Base-by-base conservation (phyloP, 2,329 filamentous ascomycete species). In the Beauveria asiatica region DNA sequence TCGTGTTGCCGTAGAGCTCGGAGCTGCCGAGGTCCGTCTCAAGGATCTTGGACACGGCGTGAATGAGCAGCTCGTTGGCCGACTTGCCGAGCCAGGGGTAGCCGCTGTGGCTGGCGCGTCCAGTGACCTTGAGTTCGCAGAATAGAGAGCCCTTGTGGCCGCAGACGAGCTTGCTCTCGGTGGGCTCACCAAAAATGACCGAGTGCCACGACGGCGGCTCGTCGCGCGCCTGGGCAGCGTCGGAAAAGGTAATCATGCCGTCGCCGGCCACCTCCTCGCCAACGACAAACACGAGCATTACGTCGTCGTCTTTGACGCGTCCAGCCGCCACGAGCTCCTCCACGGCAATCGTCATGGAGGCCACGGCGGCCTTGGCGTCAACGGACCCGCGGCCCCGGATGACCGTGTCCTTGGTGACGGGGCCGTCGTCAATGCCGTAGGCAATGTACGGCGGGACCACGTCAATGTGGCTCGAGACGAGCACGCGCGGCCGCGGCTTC, bases 111-210 rank as follows among this genome's bases (percentile, higher is more conserved):
- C 89, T 91, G 0, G 81, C 90, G 63, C 86, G 87, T 33, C 93
- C 93, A 37, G 80, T 81, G 0, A 89, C 89, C 16, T 77, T 76
- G 62, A 97, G 68, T 2, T 79, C 76, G 68, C 92, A 87, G 49
- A 81, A 81, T 4, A 92, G 71, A 60, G 86, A 88, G 45, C 94
- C 93, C 76, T 99, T 97, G 79, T 97, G 93, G 2, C 93, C 94
- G 59, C 89, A 87, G 0, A 91, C 92, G 21, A 97, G 86, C 72
- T 89, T 90, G 65, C 87, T 83, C 68, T 96, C 91, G 0, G 94
- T 99, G 0, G 93, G 93, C 72, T 99, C 94, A 45, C 94, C 93
- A 69, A 97, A 97, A 68, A 94, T 88, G 67, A 90, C 86, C 3
- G 90, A 84, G 39, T 87, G 80, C 23, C 85, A 78, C 2, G 65